Evolutionary conservation across 169 alveolate genomes (phyloP).

Genomic region (Eimeria maxima): DNA sequence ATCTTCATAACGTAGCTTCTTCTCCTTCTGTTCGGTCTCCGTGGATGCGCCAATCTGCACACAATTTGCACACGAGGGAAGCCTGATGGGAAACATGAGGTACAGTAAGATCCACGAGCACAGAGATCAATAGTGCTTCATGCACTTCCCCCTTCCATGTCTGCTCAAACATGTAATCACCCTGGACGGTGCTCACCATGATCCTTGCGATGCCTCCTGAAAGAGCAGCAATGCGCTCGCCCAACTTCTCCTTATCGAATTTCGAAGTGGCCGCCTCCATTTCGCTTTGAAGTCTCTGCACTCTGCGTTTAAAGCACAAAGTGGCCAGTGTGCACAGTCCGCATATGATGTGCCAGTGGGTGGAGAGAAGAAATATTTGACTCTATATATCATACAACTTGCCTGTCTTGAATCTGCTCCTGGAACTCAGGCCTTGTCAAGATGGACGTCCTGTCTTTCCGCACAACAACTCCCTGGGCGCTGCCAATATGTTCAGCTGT

Average conservation of each 20-base stretch:
- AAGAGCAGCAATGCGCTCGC: constrained; percentile 94
- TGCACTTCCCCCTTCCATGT: background rate
- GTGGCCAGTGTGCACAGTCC: background rate
- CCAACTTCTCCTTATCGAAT: constrained; percentile 92
- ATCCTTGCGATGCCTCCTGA: constrained; percentile 95
- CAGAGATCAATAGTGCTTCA: background rate
- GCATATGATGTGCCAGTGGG: background rate
- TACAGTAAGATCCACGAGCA: background rate
- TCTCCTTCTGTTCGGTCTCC: constrained; percentile 94
- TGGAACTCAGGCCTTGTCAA: constrained; percentile 89
- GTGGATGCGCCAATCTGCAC: constrained; percentile 92
- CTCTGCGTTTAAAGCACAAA: constrained; percentile 77
- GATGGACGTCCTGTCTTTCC: constrained; percentile 93
- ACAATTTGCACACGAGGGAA: background rate
- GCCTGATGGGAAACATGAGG: background rate
- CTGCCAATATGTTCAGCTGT: constrained; percentile 89
- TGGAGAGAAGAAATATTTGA: background rate
- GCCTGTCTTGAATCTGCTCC: constrained; percentile 78
- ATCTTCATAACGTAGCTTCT: constrained; percentile 91
- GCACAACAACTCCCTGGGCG: constrained; percentile 91
- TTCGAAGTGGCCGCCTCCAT: constrained; percentile 90
- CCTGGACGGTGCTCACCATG: constrained; percentile 83
- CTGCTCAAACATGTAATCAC: background rate
- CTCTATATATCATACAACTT: background rate
- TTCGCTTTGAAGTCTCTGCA: constrained; percentile 87